phyloP scores from a whole-genome alignment of 192 early-diverging fungal species.

The Backusella sp. region DNA sequence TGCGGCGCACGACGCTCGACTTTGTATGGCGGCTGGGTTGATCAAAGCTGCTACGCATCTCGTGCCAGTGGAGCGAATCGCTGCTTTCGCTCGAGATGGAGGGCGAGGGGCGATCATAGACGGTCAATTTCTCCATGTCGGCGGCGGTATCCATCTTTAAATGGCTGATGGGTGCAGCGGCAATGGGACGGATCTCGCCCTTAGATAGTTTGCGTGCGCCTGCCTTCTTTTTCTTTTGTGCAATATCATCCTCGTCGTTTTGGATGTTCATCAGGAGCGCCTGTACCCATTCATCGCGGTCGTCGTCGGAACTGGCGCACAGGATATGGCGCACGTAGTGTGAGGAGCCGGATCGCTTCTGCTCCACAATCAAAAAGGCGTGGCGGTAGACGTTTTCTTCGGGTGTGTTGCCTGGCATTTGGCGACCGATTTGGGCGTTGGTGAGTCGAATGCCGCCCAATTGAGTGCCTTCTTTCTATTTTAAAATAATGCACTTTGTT shows the following conservation, averaged over 20 bases:
- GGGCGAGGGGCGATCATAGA: neutral
- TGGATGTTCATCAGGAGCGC: slow-evolving; percentile 53
- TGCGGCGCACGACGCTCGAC: slow-evolving; percentile 7
- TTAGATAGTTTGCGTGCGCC: slow-evolving; percentile 32
- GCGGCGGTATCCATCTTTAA: slow-evolving; percentile 19
- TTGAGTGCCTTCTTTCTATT: slow-evolving; percentile 61
- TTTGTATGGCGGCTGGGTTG: neutral
- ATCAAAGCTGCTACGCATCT: slow-evolving; percentile 21
- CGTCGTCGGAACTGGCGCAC: slow-evolving; percentile 86
- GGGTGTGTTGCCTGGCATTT: slow-evolving; percentile 37
- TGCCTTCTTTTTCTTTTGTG: neutral
- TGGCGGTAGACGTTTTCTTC: slow-evolving; percentile 63
- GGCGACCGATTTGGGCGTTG: slow-evolving; percentile 71
- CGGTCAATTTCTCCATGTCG: slow-evolving; percentile 21
- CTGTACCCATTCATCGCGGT: slow-evolving; percentile 91
- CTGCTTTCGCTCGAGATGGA: slow-evolving; percentile 16
- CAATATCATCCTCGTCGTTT: neutral
- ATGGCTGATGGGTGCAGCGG: slow-evolving; percentile 28
- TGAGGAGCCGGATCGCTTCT: slow-evolving; percentile 46
- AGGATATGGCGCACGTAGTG: slow-evolving; percentile 69
- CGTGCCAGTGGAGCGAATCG: neutral
- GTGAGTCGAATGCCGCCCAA: slow-evolving; percentile 74
- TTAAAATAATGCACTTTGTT: neutral
- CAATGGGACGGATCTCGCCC: slow-evolving; percentile 24
- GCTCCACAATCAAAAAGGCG: slow-evolving; percentile 86